phyloP scores from a whole-genome alignment of 1,284 basidiomycete species.

The Apiotrichum akiyoshidainum region DNA sequence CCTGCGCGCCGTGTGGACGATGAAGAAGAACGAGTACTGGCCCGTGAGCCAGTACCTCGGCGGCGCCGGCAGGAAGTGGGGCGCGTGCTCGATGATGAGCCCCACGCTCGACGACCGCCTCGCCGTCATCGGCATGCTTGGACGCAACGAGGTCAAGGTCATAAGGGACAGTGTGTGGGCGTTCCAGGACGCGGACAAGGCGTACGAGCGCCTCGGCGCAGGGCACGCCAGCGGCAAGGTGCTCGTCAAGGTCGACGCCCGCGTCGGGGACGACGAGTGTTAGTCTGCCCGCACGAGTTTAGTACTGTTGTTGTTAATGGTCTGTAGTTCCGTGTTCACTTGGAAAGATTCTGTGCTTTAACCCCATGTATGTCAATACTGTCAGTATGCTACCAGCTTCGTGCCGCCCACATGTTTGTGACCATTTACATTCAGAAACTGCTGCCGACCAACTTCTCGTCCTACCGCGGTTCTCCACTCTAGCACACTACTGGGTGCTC shows the following conservation, averaged over 20 bases:
- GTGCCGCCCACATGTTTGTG: no score
- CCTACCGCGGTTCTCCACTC: no score
- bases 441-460: no score
- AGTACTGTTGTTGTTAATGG: no score
- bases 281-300: background rate
- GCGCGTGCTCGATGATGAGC: constrained; percentile 3
- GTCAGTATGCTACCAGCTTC: no score
- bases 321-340: background rate
- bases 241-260: constrained; percentile 33
- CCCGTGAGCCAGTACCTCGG: constrained; percentile 4
- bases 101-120: constrained; percentile 7
- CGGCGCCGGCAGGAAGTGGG: constrained; percentile 10
- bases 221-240: constrained; percentile 64
- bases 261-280: constrained; percentile 1
- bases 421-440: no score
- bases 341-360: no score
- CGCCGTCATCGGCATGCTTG: constrained; percentile 10
- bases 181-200: constrained; percentile 59
- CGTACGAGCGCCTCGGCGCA: constrained; percentile 61
- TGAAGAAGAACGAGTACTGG: constrained; percentile 16
- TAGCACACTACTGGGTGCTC: background rate
- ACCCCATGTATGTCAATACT: no score
- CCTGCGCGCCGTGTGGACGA: constrained; percentile 6
- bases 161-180: constrained; percentile 47
- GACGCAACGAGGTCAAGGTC: background rate